Percentiles rank a stretch among this genome's conserved stretches.
Conservation (phyloP, 192 early-diverging fungal genomes). For the Cladochytrium replicatum region DNA sequence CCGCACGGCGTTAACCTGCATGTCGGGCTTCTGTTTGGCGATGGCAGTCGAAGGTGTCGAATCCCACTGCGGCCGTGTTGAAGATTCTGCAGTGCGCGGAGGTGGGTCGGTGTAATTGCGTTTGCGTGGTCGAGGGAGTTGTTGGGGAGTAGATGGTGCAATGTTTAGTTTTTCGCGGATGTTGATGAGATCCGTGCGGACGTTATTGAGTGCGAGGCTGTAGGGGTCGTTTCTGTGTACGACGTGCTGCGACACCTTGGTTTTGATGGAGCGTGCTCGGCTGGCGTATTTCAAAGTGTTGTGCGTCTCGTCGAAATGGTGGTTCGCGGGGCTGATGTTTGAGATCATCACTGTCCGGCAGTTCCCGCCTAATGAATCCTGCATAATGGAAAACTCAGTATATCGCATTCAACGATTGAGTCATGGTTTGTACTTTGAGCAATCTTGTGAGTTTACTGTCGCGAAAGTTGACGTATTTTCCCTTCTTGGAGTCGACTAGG, state of each 20-base stretch:
- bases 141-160: neutral
- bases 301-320: constrained; percentile 63
- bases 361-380: constrained; percentile 67
- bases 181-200: constrained; percentile 11
- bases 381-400: neutral
- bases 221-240: constrained; percentile 18
- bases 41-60: neutral
- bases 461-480: constrained; percentile 62
- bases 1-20: constrained; percentile 5
- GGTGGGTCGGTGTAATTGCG: neutral
- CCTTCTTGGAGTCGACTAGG: constrained; percentile 36
- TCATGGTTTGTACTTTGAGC: constrained; percentile 36
- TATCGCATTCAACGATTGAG: neutral
- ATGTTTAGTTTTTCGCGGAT: constrained; percentile 5
- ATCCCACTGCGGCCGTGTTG: constrained; percentile 5
- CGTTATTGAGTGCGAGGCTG: constrained; percentile 13
- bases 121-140: neutral
- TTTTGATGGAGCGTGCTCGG: constrained; percentile 60
- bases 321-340: constrained; percentile 53
- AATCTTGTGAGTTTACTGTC: constrained; percentile 66
- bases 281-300: constrained; percentile 72
- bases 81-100: constrained; percentile 10
- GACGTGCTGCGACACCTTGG: constrained; percentile 37
- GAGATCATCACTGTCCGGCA: constrained; percentile 75
- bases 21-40: neutral